Evolutionary conservation across 176 grass and related monocot species (phyloP).

Genomic region (Melocanna baccifera): DNA sequence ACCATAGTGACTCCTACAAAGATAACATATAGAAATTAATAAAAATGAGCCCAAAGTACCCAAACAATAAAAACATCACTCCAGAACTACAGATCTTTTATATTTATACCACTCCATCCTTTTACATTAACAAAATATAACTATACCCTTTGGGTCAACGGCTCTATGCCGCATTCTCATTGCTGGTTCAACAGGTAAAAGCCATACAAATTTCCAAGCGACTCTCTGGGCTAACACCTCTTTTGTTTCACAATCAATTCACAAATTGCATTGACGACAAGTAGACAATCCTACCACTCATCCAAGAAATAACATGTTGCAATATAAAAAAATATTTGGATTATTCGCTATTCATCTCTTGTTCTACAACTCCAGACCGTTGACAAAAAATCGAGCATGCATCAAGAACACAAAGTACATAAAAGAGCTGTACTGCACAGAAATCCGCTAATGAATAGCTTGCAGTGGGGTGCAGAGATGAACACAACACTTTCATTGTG

Average conservation of each 20-base stretch:
- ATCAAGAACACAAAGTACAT: background rate
- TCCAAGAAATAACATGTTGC: background rate
- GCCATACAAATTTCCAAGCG: background rate
- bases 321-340: background rate
- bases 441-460: background rate
- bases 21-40: background rate
- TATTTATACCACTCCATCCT: background rate
- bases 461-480: background rate
- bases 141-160: background rate
- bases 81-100: background rate
- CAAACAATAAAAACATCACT: background rate
- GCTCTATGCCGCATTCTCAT: background rate
- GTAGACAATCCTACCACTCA: background rate
- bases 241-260: background rate
- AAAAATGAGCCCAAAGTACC: background rate
- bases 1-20: background rate
- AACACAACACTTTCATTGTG: background rate
- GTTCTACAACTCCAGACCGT: background rate
- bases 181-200: conserved; percentile 1
- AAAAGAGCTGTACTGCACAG: background rate
- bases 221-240: background rate
- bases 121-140: background rate
- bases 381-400: background rate
- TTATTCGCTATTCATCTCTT: background rate
- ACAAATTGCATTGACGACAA: background rate